phyloP scores from a whole-genome alignment of 73 alveolate species.

The Effrenium voratum region DNA sequence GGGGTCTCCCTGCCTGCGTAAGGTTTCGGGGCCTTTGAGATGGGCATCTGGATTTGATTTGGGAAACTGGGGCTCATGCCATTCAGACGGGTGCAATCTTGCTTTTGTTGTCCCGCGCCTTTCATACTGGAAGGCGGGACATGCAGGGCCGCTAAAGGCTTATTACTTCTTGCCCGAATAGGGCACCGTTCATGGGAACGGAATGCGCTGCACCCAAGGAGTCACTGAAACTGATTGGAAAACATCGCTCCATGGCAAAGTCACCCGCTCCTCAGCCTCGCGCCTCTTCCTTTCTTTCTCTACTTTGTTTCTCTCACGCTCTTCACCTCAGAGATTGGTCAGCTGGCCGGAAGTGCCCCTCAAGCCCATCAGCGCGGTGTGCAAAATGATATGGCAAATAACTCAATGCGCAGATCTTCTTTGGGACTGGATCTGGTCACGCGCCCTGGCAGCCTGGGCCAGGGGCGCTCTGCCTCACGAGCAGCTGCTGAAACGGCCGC shows the following conservation, averaged over 20 bases:
- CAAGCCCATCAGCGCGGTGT: not conserved
- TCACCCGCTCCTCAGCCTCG: constrained; percentile 50
- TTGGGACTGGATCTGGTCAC: no score
- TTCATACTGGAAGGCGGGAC: not conserved
- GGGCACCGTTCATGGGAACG: no score
- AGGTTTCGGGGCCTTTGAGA: no score
- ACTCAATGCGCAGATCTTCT: not conserved
- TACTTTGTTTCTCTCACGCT: constrained; percentile 5
- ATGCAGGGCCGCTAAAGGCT: not conserved
- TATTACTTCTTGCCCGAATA: no score
- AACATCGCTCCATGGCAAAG: not conserved
- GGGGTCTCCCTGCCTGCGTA: no score
- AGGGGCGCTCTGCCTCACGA: constrained; percentile 47
- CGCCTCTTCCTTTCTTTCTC: constrained; percentile 65
- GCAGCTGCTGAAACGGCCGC: constrained; percentile 85
- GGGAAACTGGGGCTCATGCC: no score
- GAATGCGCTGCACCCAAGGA: no score
- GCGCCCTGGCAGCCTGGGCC: no score
- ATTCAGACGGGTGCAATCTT: not conserved
- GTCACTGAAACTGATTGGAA: no score
- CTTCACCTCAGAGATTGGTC: constrained; percentile 29
- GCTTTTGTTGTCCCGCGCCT: not conserved
- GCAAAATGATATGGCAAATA: not conserved
- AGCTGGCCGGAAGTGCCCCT: not conserved
- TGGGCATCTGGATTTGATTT: no score